phyloP scores from a whole-genome alignment of 2,329 filamentous ascomycete species.

The Bertia moriformis region DNA sequence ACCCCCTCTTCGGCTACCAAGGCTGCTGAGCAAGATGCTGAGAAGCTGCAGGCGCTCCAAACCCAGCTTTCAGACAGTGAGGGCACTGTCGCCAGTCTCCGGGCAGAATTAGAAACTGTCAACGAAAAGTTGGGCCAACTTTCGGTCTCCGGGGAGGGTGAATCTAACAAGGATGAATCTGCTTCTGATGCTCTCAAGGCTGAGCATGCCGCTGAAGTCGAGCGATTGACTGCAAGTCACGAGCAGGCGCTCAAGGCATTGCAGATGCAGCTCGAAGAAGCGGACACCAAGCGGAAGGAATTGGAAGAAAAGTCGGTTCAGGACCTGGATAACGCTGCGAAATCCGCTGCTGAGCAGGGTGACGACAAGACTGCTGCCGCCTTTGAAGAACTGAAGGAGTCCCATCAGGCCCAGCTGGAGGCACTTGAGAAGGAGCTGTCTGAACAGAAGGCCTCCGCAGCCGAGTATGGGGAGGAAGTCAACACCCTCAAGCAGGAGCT shows the following conservation, averaged over 20 bases:
- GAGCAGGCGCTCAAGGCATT: conserved; percentile 15
- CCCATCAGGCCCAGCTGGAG: conserved; percentile 18
- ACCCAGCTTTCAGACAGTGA: conserved; percentile 18
- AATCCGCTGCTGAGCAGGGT: conserved; percentile 16
- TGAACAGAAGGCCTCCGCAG: conserved; percentile 14
- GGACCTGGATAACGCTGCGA: conserved; percentile 20
- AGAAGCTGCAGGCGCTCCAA: conserved; percentile 15
- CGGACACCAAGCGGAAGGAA: conserved; percentile 17
- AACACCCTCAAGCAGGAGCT: not conserved
- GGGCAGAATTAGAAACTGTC: conserved; percentile 14
- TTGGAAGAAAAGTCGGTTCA: conserved; percentile 17
- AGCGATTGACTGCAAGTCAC: conserved; percentile 14
- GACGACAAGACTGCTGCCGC: conserved; percentile 16
- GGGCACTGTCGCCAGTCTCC: conserved; percentile 10
- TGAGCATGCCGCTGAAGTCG: conserved; percentile 8
- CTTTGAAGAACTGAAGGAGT: conserved; percentile 19
- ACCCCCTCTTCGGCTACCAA: not conserved
- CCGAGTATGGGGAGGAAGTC: conserved; percentile 7
- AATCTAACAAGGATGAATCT: conserved; percentile 7
- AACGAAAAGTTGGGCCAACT: conserved; percentile 17
- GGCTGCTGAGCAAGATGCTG: not conserved
- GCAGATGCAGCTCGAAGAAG: conserved; percentile 16
- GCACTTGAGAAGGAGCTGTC: conserved; percentile 16
- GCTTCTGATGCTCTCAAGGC: not conserved
- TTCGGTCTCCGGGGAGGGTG: conserved; percentile 9